phyloP scores from a whole-genome alignment of 352 stramenopile species.

The Globisporangium lucens region DNA sequence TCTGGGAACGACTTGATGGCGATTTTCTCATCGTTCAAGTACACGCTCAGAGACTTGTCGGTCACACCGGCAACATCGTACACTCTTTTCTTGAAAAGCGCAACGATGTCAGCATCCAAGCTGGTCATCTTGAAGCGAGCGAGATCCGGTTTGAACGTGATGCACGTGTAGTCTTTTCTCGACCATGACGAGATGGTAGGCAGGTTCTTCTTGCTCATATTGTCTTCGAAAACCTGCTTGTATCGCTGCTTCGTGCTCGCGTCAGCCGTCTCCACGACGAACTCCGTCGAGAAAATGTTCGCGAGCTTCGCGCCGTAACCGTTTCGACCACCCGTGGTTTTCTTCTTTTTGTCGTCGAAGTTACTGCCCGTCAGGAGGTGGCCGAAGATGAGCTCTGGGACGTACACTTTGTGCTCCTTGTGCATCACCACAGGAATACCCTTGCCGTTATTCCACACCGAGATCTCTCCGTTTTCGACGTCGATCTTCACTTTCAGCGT shows the following conservation, averaged over 20 bases:
- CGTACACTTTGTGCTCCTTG: constrained; percentile 96
- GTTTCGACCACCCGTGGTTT: constrained; percentile 93
- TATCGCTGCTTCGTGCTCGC: constrained; percentile 92
- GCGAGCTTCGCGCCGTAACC: constrained; percentile 98
- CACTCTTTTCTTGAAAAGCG: constrained; percentile 95
- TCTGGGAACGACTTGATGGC: constrained; percentile 91
- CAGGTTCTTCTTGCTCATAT: constrained; percentile 93
- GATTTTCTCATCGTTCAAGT: constrained; percentile 93
- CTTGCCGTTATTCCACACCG: constrained; percentile 97
- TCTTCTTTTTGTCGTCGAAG: constrained; percentile 98
- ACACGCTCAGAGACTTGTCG: constrained; percentile 90
- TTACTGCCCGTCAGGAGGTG: constrained; percentile 98
- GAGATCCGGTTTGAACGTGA: constrained; percentile 97
- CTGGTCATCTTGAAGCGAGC: constrained; percentile 89
- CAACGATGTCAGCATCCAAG: constrained; percentile 93
- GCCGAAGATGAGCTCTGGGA: constrained; percentile 98
- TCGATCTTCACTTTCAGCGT: constrained; percentile 94
- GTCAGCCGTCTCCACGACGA: constrained; percentile 98
- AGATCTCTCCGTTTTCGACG: constrained; percentile 90
- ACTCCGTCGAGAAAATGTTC: constrained; percentile 99
- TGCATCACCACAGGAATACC: constrained; percentile 97
- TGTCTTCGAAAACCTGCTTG: constrained; percentile 87
- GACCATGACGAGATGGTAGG: constrained; percentile 83
- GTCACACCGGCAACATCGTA: constrained; percentile 96
- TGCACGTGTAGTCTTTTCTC: constrained; percentile 92